Base-by-base conservation (phyloP, 2,329 filamentous ascomycete species). In the Biscogniauxia sp. region DNA sequence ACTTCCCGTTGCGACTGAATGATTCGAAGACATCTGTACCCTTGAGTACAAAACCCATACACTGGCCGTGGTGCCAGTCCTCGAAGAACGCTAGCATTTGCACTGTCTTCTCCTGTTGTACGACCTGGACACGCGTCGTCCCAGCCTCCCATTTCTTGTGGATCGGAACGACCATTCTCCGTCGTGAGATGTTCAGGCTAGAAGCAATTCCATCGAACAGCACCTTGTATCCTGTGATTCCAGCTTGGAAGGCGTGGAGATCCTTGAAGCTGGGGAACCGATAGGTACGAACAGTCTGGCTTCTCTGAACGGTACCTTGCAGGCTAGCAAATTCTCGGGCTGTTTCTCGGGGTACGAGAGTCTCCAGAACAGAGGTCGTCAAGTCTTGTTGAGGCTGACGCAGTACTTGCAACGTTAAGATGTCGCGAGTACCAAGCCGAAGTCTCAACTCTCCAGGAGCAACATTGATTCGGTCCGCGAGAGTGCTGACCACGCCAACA, bases 111-210 rank as follows among this genome's bases (percentile, higher is more conserved):
- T 93, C 90, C 65, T 89, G 88, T 66, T 87, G 82, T 41, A 97
- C 86, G 45, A 97, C 82, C 73, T 97, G 93, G 7, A 97, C 80
- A 41, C 93, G 87, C 8, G 91, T 91, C 45, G 83, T 84, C n/a
- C 83, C 86, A 2, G 93, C 91, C 72, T 96, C 92, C 91, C 92
- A 96, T 75, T 95, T 95, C 78, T 97, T 96, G 78, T 96, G 91
- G 66, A 97, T 94, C 0, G 92, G 92, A 17, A 96, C 92, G 13
- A 97, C 91, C 89, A 93, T 95, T 66, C 91, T 86, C 54, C 91
- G 87, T 28, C 93, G 87, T 1, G 93, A 88, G 66, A 97, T 96
- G 60, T 89, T 88, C 74, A 97, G 91, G 0, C 86, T 87, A 7
- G 84, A 80, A 5, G 92, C 92, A 56, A 91, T 76, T 6, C 37